phyloP scores from a whole-genome alignment of 2,329 filamentous ascomycete genomes.

The Aurifilum marmelostoma region DNA sequence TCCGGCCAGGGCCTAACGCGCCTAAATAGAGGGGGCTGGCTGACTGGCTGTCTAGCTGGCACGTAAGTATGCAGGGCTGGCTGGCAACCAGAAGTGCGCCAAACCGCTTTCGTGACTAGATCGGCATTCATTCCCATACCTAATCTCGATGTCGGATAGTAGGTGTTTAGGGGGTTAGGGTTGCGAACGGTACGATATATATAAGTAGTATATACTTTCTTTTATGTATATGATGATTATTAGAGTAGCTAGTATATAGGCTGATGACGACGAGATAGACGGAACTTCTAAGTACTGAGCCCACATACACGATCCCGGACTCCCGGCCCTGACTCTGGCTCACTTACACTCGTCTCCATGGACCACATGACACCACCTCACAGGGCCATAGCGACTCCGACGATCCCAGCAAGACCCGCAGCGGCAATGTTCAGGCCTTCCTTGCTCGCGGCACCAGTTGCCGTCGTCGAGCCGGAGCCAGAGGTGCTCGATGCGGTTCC shows the following conservation, averaged over 20 bases:
- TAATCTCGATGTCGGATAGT: not conserved
- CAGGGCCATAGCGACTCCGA: constrained; percentile 20
- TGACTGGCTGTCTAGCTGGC: not conserved
- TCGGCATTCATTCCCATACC: not conserved
- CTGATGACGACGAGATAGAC: too few species aligned
- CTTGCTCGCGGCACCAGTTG: constrained; percentile 15
- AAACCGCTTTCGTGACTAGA: not conserved
- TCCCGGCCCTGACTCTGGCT: not conserved
- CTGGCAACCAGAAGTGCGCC: not conserved
- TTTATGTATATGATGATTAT: too few species aligned
- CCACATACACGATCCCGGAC: not conserved
- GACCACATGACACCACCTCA: not conserved
- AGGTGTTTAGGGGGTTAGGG: not conserved
- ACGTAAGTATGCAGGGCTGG: not conserved
- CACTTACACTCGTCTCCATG: too few species aligned
- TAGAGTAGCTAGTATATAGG: too few species aligned
- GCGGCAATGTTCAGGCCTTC: not conserved
- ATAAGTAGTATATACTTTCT: too few species aligned
- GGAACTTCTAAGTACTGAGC: not conserved
- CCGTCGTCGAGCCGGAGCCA: constrained; percentile 1
- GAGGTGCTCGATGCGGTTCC: not conserved
- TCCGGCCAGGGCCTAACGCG: not conserved
- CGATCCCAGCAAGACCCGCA: constrained; percentile 18
- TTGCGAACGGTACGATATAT: too few species aligned
- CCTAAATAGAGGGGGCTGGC: not conserved